Percentiles rank a stretch among this genome's conserved stretches.
These are phyloP conservation scores for Clonostachys sp. DNA, from an alignment of 2,329 filamentous ascomycete genomes.

Conservation along the genomic window DNA sequence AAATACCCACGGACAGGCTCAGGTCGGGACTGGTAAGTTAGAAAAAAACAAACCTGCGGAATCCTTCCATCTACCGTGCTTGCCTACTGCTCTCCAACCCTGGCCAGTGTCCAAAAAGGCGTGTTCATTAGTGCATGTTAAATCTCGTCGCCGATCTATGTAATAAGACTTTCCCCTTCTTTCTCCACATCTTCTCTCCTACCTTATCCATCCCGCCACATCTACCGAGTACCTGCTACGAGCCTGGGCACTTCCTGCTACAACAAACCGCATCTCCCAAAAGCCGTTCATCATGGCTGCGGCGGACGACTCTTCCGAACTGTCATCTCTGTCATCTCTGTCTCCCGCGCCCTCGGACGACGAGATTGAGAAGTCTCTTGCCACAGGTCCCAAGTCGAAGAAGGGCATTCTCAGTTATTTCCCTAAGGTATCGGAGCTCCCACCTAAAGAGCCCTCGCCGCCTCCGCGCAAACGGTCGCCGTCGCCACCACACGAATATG, in stretches of 20 bases:
- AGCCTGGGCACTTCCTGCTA: background rate
- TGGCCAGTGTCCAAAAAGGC: too few species aligned
- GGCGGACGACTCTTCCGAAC: slow-evolving; percentile 59
- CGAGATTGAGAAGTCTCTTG: slow-evolving; percentile 41
- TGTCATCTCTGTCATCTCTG: slow-evolving; percentile 52
- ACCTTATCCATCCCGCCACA: too few species aligned
- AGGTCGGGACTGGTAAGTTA: too few species aligned
- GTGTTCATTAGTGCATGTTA: too few species aligned
- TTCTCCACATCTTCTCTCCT: slow-evolving; percentile 16
- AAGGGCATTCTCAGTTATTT: slow-evolving; percentile 67
- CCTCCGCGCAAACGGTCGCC: slow-evolving; percentile 74
- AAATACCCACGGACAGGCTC: too few species aligned
- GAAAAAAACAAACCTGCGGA: too few species aligned
- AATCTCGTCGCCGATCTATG: too few species aligned
- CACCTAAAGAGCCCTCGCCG: slow-evolving; percentile 56
- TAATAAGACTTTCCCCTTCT: too few species aligned
- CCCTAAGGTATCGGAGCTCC: slow-evolving; percentile 46
- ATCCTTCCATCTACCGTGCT: too few species aligned
- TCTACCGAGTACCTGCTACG: too few species aligned
- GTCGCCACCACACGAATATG: slow-evolving; percentile 86
- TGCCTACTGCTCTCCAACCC: too few species aligned
- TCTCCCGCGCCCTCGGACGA: slow-evolving; percentile 38
- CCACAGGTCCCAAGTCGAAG: slow-evolving; percentile 34
- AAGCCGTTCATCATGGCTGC: slow-evolving; percentile 43
- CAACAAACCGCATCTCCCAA: slow-evolving; percentile 14